These are phyloP conservation scores for Talaromyces sp. DNA, from an alignment of 2,329 filamentous ascomycete species.

Conservation along the genomic window DNA sequence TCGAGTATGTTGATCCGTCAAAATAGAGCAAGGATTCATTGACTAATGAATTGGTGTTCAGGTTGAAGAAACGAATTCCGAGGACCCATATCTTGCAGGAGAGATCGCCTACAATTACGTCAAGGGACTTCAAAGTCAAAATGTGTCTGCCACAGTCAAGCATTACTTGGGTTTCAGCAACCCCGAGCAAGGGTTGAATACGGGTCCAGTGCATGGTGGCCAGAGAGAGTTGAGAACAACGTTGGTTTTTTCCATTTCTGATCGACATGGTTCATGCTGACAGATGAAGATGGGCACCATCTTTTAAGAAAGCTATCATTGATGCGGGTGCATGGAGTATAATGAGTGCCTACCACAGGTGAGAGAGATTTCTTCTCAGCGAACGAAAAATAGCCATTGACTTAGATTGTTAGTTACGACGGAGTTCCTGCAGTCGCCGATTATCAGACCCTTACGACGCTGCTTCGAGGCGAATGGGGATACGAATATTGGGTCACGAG, in stretches of 20 bases:
- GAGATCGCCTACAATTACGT: slow-evolving; percentile 63
- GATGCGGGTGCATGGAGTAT: slow-evolving; percentile 65
- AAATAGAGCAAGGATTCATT: not conserved
- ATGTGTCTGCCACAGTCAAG: slow-evolving; percentile 70
- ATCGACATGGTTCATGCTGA: not conserved
- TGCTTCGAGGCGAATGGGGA: slow-evolving; percentile 68
- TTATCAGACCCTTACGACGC: slow-evolving; percentile 62
- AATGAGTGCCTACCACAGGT: slow-evolving; percentile 71
- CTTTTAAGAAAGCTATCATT: slow-evolving; percentile 68
- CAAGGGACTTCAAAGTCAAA: slow-evolving; percentile 60
- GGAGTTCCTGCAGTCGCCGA: slow-evolving; percentile 66
- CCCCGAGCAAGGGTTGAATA: slow-evolving; percentile 71
- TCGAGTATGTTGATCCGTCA: slow-evolving; percentile 40
- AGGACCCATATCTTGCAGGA: slow-evolving; percentile 65
- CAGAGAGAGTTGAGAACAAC: slow-evolving; percentile 55
- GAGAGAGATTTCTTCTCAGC: not conserved
- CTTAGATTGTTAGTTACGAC: slow-evolving; percentile 51
- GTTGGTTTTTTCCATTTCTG: slow-evolving; percentile 43
- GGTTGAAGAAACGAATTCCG: slow-evolving; percentile 69
- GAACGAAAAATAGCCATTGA: not conserved
- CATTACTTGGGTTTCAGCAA: slow-evolving; percentile 68
- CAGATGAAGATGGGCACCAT: slow-evolving; percentile 44
- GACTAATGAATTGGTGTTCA: slow-evolving; percentile 13
- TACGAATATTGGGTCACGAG: slow-evolving; percentile 65
- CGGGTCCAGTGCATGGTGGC: slow-evolving; percentile 56